Evolutionary conservation across 139 green algal genomes (phyloP).

Genomic region (Picochlorum sp.): DNA sequence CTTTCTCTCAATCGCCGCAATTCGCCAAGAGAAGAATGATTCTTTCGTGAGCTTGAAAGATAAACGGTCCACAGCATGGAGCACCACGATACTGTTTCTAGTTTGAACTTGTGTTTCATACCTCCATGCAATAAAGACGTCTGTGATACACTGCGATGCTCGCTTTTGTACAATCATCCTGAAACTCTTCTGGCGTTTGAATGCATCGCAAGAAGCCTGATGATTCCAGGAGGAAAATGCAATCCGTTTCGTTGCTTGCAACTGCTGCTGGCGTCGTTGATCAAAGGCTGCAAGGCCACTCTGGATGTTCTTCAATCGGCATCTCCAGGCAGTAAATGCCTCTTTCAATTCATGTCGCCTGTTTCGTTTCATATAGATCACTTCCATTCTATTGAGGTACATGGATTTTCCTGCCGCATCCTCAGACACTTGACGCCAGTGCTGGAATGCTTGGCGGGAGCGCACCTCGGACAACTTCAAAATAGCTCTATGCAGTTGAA

Average conservation of each 20-base stretch:
- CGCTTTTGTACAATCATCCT: constrained; percentile 2
- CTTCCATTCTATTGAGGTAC: background rate
- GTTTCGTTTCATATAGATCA: background rate
- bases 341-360: background rate
- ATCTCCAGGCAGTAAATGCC: no score
- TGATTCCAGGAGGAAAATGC: no score
- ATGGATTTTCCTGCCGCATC: background rate
- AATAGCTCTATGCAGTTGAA: background rate
- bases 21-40: constrained; percentile 18
- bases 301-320: no score
- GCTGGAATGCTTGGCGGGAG: background rate
- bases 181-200: constrained; percentile 1
- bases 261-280: no score
- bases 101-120: constrained; percentile 9
- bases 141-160: background rate
- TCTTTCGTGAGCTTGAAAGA: constrained; percentile 1
- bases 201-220: no score
- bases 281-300: no score
- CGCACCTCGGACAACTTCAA: background rate
- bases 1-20: constrained; percentile 11
- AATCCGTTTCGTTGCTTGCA: no score
- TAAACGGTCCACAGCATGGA: constrained; percentile 18
- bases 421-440: background rate
- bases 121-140: constrained; percentile 9
- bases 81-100: background rate